Conservation (phyloP, 1,284 basidiomycete species). For the Ustilago bromivora region DNA sequence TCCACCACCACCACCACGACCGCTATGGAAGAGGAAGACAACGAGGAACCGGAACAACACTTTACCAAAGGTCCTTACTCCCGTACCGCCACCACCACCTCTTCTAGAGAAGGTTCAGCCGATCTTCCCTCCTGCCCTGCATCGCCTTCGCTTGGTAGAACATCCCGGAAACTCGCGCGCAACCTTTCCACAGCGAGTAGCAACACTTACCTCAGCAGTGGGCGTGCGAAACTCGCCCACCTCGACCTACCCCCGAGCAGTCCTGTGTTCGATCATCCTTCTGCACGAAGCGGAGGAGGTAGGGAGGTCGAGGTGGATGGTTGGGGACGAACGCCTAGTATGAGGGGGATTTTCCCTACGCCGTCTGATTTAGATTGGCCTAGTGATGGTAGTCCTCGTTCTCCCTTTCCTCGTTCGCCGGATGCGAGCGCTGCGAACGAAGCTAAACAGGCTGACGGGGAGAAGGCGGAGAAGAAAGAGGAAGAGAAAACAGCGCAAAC, state of each 20-base stretch:
- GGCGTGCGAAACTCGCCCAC: constrained; percentile 30
- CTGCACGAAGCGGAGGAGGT: constrained; percentile 16
- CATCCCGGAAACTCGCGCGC: constrained; percentile 32
- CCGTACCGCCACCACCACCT: constrained; percentile 3
- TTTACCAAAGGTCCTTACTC: constrained; percentile 46
- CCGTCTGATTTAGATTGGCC: constrained; percentile 51
- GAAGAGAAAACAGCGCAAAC: not conserved
- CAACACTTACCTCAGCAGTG: constrained; percentile 13
- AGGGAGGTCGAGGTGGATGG: constrained; percentile 43
- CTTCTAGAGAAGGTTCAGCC: constrained; percentile 33
- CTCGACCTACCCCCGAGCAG: constrained; percentile 48
- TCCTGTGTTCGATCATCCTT: constrained; percentile 46
- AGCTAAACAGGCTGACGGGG: not conserved
- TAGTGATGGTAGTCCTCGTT: constrained; percentile 21
- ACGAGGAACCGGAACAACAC: constrained; percentile 15
- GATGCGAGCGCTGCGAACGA: not conserved
- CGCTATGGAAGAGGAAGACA: constrained; percentile 25
- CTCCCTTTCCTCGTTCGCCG: not conserved
- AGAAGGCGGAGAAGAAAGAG: constrained; percentile 19
- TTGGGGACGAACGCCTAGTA: constrained; percentile 48
- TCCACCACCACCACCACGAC: not conserved
- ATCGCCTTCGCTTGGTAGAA: constrained; percentile 30
- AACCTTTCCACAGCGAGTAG: constrained; percentile 25
- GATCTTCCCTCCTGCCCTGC: constrained; percentile 41
- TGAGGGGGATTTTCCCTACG: constrained; percentile 57